These are phyloP conservation scores for Citropsis articulata DNA, from an alignment of 345 rosid genomes.

Conservation along the genomic window DNA sequence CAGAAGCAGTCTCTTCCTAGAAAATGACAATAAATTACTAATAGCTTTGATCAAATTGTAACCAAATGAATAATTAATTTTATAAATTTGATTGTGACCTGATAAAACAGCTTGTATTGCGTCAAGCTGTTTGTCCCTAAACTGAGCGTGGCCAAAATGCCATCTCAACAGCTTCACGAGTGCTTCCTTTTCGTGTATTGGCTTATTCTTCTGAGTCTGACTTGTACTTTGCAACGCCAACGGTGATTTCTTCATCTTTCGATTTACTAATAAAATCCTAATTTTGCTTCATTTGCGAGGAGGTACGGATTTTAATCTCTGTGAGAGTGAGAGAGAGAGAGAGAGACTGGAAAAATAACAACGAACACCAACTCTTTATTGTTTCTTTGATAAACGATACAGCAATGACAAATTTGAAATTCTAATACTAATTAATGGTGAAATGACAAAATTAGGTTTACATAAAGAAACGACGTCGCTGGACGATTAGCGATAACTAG, in stretches of 20 bases:
- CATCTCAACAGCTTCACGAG: slow-evolving; percentile 85
- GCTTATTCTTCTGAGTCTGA: slow-evolving; percentile 33
- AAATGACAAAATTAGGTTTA: background rate
- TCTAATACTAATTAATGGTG: background rate
- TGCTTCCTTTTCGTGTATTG: slow-evolving; percentile 49
- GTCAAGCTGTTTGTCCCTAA: slow-evolving; percentile 83
- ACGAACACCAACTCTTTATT: background rate
- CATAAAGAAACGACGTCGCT: background rate
- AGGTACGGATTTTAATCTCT: background rate
- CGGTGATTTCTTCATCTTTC: slow-evolving; percentile 63
- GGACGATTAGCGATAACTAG: background rate
- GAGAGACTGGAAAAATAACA: too few relatives aligned
- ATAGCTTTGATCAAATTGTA: background rate
- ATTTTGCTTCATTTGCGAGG: background rate
- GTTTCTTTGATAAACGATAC: background rate
- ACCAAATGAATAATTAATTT: background rate
- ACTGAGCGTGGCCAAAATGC: slow-evolving; percentile 89
- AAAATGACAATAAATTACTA: background rate
- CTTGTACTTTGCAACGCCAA: slow-evolving; percentile 56
- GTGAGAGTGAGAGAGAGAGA: too few relatives aligned
- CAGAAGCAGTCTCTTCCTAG: slow-evolving; percentile 91
- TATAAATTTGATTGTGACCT: slow-evolving; percentile 27
- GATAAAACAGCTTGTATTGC: slow-evolving; percentile 87
- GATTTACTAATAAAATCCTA: background rate
- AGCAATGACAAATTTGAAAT: background rate